Conservation (phyloP, 306 rosid genomes). For the Cucurbita pepo region DNA sequence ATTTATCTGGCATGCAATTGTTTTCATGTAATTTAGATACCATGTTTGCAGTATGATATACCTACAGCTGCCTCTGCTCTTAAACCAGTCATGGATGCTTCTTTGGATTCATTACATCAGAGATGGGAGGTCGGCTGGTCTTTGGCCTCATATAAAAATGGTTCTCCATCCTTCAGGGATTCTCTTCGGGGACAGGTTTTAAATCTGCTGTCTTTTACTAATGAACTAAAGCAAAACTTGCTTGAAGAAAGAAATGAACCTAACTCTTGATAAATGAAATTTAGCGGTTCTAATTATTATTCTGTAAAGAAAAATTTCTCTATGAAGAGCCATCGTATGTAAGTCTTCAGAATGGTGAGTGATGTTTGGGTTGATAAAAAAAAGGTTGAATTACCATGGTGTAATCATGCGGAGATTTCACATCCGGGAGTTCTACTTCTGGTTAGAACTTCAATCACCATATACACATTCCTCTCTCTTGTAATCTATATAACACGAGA, state of each 20-base stretch:
- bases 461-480: background rate
- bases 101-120: conserved; percentile 42
- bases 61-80: conserved; percentile 54
- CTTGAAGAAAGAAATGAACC: background rate
- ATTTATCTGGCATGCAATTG: background rate
- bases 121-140: conserved; percentile 98
- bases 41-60: conserved; percentile 42
- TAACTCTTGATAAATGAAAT: background rate
- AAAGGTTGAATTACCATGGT: background rate
- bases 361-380: background rate
- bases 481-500: background rate
- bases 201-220: background rate
- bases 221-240: background rate
- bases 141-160: conserved; percentile 47
- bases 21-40: conserved; percentile 7
- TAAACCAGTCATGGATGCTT: conserved; percentile 62
- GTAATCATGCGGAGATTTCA: too few relatives aligned
- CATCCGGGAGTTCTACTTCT: too few relatives aligned
- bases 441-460: background rate
- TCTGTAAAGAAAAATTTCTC: background rate
- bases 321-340: background rate
- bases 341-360: background rate
- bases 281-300: background rate
- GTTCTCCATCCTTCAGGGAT: conserved; percentile 25
- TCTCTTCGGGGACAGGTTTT: conserved; percentile 34